Evolutionary conservation across 306 rosid species (phyloP).

Genomic region (Crotalaria pallida): DNA sequence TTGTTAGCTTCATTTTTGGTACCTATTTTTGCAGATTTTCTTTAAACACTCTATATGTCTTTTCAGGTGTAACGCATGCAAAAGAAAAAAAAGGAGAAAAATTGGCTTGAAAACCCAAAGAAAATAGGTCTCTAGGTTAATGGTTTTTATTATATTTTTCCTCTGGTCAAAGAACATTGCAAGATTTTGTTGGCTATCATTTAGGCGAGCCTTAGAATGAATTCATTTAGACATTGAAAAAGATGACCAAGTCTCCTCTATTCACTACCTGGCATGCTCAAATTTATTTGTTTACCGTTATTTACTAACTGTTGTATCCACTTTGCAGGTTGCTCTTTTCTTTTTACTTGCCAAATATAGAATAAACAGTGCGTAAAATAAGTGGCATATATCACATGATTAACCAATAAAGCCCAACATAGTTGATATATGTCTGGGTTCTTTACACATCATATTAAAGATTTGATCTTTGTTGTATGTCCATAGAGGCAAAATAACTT

Average conservation of each 20-base stretch:
- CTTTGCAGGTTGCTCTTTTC: neutral
- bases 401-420: no score
- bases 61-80: neutral
- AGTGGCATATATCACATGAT: no score
- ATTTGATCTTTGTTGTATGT: no score
- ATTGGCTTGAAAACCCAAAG: neutral
- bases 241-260: constrained; percentile 35
- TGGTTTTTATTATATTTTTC: neutral
- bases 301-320: constrained; percentile 1
- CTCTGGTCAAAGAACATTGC: neutral
- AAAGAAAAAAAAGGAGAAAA: neutral
- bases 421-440: no score
- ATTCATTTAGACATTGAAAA: constrained; percentile 9
- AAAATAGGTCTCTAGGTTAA: neutral
- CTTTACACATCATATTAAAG: no score
- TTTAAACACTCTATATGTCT: neutral
- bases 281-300: neutral
- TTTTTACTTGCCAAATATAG: constrained; percentile 10
- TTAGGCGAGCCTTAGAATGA: constrained; percentile 39
- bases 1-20: neutral
- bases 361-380: neutral
- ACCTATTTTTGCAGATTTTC: constrained; percentile 41
- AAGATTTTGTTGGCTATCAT: constrained; percentile 35
- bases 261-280: neutral
- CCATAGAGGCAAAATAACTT: no score